Percentiles rank a stretch among this genome's conserved stretches.
Conservation (phyloP, 495 filamentous ascomycete species). For the Thermothielavioides terrestris region DNA sequence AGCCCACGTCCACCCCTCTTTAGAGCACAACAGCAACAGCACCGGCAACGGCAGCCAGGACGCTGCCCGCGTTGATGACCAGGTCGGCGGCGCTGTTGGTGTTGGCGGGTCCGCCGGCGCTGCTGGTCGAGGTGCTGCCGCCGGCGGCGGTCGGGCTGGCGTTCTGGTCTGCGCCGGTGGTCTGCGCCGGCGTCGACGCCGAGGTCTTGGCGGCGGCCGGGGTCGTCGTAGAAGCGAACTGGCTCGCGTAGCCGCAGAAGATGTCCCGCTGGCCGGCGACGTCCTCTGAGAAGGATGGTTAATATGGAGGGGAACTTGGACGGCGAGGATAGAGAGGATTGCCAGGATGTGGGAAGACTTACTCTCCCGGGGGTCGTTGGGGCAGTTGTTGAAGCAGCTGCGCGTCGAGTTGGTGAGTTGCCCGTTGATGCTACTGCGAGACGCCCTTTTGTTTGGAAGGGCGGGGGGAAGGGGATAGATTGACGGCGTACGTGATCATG, state of each 20-base stretch:
- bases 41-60: constrained; percentile 28
- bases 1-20: no score
- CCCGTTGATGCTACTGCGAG: no score
- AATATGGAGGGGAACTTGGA: background rate
- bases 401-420: no score
- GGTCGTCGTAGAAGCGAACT: constrained; percentile 23
- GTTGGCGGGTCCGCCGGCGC: constrained; percentile 15
- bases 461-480: background rate
- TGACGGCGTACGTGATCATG: constrained; percentile 30
- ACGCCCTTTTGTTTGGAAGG: no score
- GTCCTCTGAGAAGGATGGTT: background rate
- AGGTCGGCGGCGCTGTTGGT: constrained; percentile 29
- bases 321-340: background rate
- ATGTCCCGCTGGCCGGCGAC: constrained; percentile 29
- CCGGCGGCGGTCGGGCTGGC: constrained; percentile 8
- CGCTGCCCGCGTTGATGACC: constrained; percentile 22
- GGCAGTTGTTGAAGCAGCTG: constrained; percentile 45
- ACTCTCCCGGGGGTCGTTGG: constrained; percentile 30
- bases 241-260: constrained; percentile 34
- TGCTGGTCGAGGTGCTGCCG: constrained; percentile 11
- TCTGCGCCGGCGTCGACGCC: background rate
- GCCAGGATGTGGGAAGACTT: background rate
- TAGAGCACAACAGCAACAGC: constrained; percentile 28
- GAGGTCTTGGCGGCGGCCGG: constrained; percentile 5
- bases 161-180: constrained; percentile 10